A percentile compares a stretch with the other conserved stretches of the same genome.
phyloP scores from a whole-genome alignment of 768 basidiomycete species.

The Xerocomellus intermedius region DNA sequence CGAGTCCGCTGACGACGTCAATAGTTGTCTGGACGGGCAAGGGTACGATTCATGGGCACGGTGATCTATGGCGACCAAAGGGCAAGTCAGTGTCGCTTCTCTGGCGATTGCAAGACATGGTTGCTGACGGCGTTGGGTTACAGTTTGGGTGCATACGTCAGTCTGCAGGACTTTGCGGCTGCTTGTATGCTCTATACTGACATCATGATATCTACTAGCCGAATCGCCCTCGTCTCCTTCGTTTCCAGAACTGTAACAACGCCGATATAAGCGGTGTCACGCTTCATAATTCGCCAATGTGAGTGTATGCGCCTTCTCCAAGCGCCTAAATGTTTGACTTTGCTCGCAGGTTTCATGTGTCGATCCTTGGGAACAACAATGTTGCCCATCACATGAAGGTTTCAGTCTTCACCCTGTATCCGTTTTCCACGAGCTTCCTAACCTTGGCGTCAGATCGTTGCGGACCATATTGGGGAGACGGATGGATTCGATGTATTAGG shows the following conservation, averaged over 20 bases:
- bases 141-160: slow-evolving; percentile 3
- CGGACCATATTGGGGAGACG: slow-evolving; percentile 12
- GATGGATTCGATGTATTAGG: slow-evolving; percentile 22
- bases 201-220: neutral
- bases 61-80: slow-evolving; percentile 1
- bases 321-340: neutral
- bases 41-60: slow-evolving; percentile 9
- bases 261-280: slow-evolving; percentile 15
- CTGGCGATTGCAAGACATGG: neutral
- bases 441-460: slow-evolving; percentile 1
- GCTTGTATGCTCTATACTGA: neutral
- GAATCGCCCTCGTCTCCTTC: slow-evolving; percentile 3
- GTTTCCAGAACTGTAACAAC: slow-evolving; percentile 6
- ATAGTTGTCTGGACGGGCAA: slow-evolving; percentile 6
- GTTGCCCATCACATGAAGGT: slow-evolving; percentile 14
- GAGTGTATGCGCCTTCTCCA: neutral
- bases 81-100: neutral
- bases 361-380: slow-evolving; percentile 6
- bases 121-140: neutral
- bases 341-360: slow-evolving; percentile 11
- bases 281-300: slow-evolving; percentile 11
- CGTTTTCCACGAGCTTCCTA: neutral
- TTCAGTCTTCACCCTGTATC: neutral
- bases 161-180: neutral
- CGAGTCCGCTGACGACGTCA: neutral